Evolutionary conservation across 108 stramenopile species (phyloP).

Genomic region (Cyclotella distinguenda): DNA sequence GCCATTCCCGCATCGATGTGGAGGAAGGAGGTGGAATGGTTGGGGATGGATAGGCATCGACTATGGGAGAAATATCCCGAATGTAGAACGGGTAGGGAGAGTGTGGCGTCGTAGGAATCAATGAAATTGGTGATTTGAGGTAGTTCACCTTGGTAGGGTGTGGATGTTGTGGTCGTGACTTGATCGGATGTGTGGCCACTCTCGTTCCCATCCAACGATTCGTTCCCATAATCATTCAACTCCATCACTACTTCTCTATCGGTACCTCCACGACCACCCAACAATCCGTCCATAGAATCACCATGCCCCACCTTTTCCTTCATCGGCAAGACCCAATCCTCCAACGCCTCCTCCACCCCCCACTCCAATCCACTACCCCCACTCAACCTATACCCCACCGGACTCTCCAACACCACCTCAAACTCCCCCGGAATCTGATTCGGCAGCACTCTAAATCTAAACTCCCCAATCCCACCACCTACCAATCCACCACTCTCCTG

Average conservation of each 20-base stretch:
- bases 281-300: background rate
- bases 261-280: no score
- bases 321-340: constrained; percentile 30
- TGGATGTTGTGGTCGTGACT: constrained; percentile 1
- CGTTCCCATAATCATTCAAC: background rate
- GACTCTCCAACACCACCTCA: constrained; percentile 32
- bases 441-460: constrained; percentile 19
- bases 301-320: background rate
- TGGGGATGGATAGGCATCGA: constrained; percentile 24
- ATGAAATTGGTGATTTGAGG: background rate
- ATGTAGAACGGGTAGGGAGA: constrained; percentile 5
- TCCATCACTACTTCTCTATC: no score
- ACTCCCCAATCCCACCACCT: constrained; percentile 18
- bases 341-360: constrained; percentile 24
- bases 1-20: constrained; percentile 22
- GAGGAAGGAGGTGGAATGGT: constrained; percentile 2
- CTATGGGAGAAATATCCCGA: constrained; percentile 28
- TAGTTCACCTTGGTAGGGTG: constrained; percentile 1
- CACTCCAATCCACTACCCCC: constrained; percentile 22
- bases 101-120: background rate
- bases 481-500: background rate
- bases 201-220: background rate
- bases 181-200: background rate
- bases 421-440: constrained; percentile 25
- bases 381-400: constrained; percentile 13